Evolutionary conservation across 2,329 filamentous ascomycete species (phyloP).

Genomic region (Ampelomyces quisqualis): DNA sequence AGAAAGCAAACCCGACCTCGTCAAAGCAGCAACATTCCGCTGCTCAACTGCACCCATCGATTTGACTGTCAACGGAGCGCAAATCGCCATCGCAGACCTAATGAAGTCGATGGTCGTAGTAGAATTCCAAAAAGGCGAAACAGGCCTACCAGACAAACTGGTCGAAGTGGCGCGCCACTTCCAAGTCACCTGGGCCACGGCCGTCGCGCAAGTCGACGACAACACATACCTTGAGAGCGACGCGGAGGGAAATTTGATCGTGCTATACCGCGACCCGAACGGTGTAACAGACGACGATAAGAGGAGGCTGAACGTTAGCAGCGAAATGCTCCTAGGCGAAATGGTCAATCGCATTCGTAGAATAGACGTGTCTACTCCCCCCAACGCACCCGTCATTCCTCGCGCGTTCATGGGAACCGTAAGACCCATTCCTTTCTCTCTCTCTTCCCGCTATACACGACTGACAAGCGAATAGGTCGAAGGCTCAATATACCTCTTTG

Average conservation of each 20-base stretch:
- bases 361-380: slow-evolving; percentile 65
- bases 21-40: slow-evolving; percentile 73
- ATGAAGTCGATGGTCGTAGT: slow-evolving; percentile 90
- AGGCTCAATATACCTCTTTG: slow-evolving; percentile 88
- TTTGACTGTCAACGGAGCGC: slow-evolving; percentile 69
- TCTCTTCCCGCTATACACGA: slow-evolving; percentile 10
- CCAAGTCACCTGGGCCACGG: slow-evolving; percentile 78
- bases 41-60: slow-evolving; percentile 83
- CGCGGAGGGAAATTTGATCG: slow-evolving; percentile 80
- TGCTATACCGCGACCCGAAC: slow-evolving; percentile 71
- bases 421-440: slow-evolving; percentile 41
- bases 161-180: slow-evolving; percentile 77
- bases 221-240: slow-evolving; percentile 82
- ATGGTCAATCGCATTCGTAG: slow-evolving; percentile 86
- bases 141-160: slow-evolving; percentile 63
- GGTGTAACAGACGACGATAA: slow-evolving; percentile 75
- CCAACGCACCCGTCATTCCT: slow-evolving; percentile 70
- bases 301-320: slow-evolving; percentile 68
- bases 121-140: slow-evolving; percentile 63
- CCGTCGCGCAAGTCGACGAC: slow-evolving; percentile 69
- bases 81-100: slow-evolving; percentile 83
- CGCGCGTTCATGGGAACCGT: slow-evolving; percentile 88
- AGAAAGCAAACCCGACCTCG: slow-evolving; percentile 57
- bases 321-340: slow-evolving; percentile 84
- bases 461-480: too few relatives aligned